phyloP scores from a whole-genome alignment of 306 rosid species.

The Quercus alba region DNA sequence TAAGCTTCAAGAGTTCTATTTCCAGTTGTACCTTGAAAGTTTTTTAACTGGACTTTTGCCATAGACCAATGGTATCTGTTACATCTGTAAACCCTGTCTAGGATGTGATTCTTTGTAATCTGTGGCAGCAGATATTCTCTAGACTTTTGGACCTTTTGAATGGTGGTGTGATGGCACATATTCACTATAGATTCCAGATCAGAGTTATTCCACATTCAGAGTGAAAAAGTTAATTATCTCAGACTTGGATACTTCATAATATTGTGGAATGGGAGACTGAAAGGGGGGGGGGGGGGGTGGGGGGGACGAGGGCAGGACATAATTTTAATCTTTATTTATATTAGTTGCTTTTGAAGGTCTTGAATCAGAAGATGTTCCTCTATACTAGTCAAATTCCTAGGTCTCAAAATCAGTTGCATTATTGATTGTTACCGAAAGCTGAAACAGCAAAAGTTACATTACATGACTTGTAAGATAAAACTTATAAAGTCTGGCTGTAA shows the following conservation, averaged over 20 bases:
- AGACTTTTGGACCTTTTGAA: neutral
- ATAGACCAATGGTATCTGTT: neutral
- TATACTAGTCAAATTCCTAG: neutral
- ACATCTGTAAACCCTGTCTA: neutral
- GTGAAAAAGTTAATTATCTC: neutral
- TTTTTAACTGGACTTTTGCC: neutral
- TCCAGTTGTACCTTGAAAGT: neutral
- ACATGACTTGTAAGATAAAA: neutral
- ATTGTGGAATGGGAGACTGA: neutral
- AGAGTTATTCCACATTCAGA: neutral
- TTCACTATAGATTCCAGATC: neutral
- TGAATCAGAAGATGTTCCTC: neutral
- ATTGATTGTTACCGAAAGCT: neutral
- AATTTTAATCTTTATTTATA: neutral
- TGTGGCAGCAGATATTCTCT: neutral
- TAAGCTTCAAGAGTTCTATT: neutral
- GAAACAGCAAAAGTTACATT: neutral
- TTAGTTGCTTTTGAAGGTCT: neutral
- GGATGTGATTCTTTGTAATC: neutral
- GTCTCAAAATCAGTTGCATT: neutral
- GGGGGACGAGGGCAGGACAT: neutral
- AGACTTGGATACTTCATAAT: neutral
- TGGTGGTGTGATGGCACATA: neutral
- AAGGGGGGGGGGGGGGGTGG: neutral
- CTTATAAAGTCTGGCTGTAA: neutral